Conservation (phyloP, 257 asterid species). For the Solanum medicagineum region DNA sequence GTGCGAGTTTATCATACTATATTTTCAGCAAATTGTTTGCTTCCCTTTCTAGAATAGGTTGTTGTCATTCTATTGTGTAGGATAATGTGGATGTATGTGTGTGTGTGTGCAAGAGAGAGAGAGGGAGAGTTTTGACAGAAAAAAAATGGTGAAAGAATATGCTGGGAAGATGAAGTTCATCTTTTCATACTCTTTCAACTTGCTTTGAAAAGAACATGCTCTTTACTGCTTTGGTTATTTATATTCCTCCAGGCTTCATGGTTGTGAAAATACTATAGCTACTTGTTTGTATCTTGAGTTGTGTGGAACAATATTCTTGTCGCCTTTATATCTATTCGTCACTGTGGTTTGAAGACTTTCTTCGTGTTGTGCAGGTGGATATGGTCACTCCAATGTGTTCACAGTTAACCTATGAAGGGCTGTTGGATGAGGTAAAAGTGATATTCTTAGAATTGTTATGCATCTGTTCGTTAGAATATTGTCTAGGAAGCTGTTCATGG, state of each 20-base stretch:
- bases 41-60: background rate
- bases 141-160: background rate
- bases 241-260: background rate
- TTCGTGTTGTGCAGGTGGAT: conserved; percentile 61
- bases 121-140: background rate
- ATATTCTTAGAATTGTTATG: background rate
- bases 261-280: background rate
- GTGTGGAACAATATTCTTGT: background rate
- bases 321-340: background rate
- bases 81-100: background rate
- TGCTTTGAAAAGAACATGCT: background rate
- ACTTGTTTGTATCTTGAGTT: background rate
- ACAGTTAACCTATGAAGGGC: conserved; percentile 88
- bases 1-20: background rate
- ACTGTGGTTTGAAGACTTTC: conserved; percentile 4
- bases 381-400: conserved; percentile 98
- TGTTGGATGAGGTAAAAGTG: conserved; percentile 75
- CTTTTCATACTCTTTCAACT: background rate
- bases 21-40: background rate
- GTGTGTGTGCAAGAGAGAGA: background rate
- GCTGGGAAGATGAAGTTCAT: background rate
- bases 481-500: background rate
- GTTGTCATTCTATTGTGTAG: background rate
- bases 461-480: background rate
- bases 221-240: background rate